Evolutionary conservation across 2,329 filamentous ascomycete genomes (phyloP), one percentile per base, ranked within the genome.

Genomic region (Xylariomycetidae sp.): DNA sequence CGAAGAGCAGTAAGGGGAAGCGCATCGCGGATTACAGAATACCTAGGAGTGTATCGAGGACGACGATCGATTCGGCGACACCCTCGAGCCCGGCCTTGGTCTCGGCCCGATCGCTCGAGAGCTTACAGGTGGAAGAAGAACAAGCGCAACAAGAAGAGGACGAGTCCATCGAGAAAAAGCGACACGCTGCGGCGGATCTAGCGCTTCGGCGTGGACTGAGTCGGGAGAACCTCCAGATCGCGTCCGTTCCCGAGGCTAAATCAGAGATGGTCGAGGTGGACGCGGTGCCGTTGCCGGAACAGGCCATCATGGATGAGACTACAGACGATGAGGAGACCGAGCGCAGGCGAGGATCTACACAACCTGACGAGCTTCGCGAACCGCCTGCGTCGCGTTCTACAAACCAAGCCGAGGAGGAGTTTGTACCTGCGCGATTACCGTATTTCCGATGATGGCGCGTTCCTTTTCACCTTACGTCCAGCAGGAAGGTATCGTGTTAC

Each of bases 1-100:
- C 74, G 15, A 62, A 63, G 40, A 75, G 70, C 41, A 80, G 72
- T 45, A 80, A 79, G 44, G 76, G 76, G 1, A 80, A 80, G 51
- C 62, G 67, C 27, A 68, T 65, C 17, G 64, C 58, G 8, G 49
- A 48, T 33, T 48, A 62, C 41, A 35, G 49, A 36, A 50, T 66
- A 19, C 70, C 72, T 6, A 66, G 76, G 36, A 78, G 72, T 8
- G 62, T 72, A 0, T 80, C 77, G n/a, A 63, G 72, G 36, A 74
- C 70, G n/a, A 78, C 74, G 2, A 56, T 78, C n/a, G 62, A 62
- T 6, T 75, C 72, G 4, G 51, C 33, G 14, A 47, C 50, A 16
- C 50, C 45, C 16, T 58, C 42, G 29, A 61, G 59, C 9, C 58
- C 63, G 16, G 58, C 58, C n/a, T 47, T 59, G n/a, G 54, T 61